These are phyloP conservation scores for Candida succiphila DNA, from an alignment of 805 yeast genomes.

Conservation along the genomic window DNA sequence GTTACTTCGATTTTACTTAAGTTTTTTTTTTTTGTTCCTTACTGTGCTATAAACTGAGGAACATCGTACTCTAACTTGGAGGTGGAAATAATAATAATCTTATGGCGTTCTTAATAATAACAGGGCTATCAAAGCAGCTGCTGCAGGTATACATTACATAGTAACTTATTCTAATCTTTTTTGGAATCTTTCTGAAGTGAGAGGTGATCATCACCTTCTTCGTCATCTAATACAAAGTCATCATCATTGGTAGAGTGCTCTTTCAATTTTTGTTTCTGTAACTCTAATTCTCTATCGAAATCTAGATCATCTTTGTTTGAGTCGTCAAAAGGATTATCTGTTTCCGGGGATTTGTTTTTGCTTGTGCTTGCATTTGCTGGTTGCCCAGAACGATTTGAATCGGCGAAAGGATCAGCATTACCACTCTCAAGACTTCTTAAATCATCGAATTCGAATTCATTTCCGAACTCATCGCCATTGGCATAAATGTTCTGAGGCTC, in stretches of 20 bases:
- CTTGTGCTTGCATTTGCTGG: conserved; percentile 1
- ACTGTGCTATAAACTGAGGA: background rate
- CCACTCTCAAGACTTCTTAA: conserved; percentile 41
- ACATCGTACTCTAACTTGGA: background rate
- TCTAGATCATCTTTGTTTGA: conserved; percentile 12
- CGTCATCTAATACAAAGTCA: conserved; percentile 19
- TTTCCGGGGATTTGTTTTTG: background rate
- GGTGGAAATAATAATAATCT: too few relatives aligned
- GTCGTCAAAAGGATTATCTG: conserved; percentile 23
- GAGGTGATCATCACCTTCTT: conserved; percentile 16
- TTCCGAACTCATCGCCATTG: conserved; percentile 28
- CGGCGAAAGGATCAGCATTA: conserved; percentile 20
- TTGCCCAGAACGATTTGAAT: conserved; percentile 1
- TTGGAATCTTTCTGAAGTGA: too few relatives aligned
- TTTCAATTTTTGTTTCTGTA: conserved; percentile 13
- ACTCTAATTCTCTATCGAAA: conserved; percentile 22
- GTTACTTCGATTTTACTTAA: too few relatives aligned
- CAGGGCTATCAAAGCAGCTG: too few relatives aligned
- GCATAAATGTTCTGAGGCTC: conserved; percentile 14
- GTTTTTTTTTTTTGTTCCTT: background rate
- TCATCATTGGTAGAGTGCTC: conserved; percentile 5
- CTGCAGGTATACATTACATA: too few relatives aligned
- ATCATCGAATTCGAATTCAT: conserved; percentile 52
- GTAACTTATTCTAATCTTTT: too few relatives aligned
- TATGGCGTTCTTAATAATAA: background rate